A percentile compares a stretch with the other conserved stretches of the same genome.
Evolutionary conservation across 2,329 filamentous ascomycete genomes (phyloP).

Genomic region (Cladosporium oxysporum): DNA sequence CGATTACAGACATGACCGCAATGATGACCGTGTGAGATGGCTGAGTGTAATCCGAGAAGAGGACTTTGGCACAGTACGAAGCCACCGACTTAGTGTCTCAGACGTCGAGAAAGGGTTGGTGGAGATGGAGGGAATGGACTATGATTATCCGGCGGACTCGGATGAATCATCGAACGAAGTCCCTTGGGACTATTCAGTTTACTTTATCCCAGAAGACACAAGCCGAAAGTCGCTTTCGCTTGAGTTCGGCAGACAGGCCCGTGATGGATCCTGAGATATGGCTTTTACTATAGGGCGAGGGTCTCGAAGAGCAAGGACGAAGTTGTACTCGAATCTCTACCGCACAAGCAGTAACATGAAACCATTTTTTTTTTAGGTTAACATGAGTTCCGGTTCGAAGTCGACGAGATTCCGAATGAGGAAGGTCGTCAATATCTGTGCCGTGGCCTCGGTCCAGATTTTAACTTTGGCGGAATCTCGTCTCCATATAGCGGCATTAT

Average conservation of each 20-base stretch:
- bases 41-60: conserved; percentile 9
- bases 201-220: not conserved
- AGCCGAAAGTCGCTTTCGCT: conserved; percentile 3
- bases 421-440: not conserved
- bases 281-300: not conserved
- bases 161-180: not conserved
- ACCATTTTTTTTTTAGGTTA: too few species aligned
- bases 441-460: not conserved
- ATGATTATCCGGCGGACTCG: not conserved
- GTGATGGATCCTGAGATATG: not conserved
- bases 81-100: conserved; percentile 1
- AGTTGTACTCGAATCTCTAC: too few species aligned
- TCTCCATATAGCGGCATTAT: not conserved
- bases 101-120: too few species aligned
- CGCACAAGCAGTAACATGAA: too few species aligned
- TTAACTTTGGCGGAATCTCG: not conserved
- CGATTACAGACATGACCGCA: not conserved
- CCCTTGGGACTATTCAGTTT: not conserved
- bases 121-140: too few species aligned
- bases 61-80: not conserved
- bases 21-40: conserved; percentile 6
- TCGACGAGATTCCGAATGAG: not conserved
- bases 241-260: conserved; percentile 10
- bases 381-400: too few species aligned
- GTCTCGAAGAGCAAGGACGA: too few species aligned